phyloP scores from a whole-genome alignment of 208 protist species.

The Crithidia acanthocephali region DNA sequence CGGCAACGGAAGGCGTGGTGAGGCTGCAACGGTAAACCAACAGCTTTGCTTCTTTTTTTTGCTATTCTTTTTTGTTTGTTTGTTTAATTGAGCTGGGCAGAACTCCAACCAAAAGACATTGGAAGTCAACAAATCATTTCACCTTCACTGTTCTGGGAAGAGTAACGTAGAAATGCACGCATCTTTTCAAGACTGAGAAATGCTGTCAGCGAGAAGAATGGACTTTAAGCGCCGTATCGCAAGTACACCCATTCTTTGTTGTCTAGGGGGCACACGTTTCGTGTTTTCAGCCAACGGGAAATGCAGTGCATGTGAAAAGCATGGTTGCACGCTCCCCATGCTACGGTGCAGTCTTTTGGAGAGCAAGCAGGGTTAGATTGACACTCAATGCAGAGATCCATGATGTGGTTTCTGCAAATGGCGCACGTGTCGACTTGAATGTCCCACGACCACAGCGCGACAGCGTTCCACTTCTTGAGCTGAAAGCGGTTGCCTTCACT shows the following conservation, averaged over 20 bases:
- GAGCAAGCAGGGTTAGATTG: slow-evolving; percentile 94
- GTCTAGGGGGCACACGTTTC: slow-evolving; percentile 98
- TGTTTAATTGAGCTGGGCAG: too few relatives aligned
- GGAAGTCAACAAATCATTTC: too few relatives aligned
- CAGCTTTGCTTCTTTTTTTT: too few relatives aligned
- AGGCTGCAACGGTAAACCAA: too few relatives aligned
- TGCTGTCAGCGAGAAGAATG: too few relatives aligned
- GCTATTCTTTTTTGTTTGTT: too few relatives aligned
- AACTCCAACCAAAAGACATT: too few relatives aligned
- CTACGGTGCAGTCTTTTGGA: slow-evolving; percentile 97
- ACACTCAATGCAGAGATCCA: slow-evolving; percentile 99
- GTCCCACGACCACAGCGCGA: slow-evolving; percentile 98
- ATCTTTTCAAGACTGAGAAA: too few relatives aligned
- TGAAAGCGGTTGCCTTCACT: slow-evolving; percentile 62
- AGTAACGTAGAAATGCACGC: too few relatives aligned
- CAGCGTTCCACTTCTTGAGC: slow-evolving; percentile 98
- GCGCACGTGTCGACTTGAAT: slow-evolving; percentile 99
- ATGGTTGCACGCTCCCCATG: slow-evolving; percentile 99
- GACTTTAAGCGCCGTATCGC: slow-evolving; percentile 93
- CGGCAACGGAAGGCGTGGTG: too few relatives aligned
- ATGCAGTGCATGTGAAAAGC: slow-evolving; percentile 99
- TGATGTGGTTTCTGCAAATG: slow-evolving; percentile 99
- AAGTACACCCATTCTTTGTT: slow-evolving; percentile 98
- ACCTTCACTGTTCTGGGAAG: too few relatives aligned
- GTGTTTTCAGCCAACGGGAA: slow-evolving; percentile 98